A percentile compares a stretch with the other conserved stretches of the same genome.
phyloP scores from a whole-genome alignment of 2,329 filamentous ascomycete genomes.

The Aspergillus hiratsukae region DNA sequence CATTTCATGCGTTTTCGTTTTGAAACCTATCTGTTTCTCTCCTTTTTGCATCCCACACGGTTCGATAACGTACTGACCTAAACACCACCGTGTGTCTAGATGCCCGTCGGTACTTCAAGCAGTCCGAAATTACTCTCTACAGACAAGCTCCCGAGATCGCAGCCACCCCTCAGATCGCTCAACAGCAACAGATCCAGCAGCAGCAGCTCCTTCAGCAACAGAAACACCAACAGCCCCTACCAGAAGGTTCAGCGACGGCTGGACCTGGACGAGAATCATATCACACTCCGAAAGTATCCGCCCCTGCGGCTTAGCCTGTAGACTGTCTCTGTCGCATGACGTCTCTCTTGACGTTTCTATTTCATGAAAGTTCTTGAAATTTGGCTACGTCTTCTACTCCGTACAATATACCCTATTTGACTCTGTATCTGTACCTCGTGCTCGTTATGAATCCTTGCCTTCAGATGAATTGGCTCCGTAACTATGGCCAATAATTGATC shows the following conservation, averaged over 20 bases:
- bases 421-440: background rate
- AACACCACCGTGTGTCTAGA: conserved; percentile 50
- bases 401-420: background rate
- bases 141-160: conserved; percentile 60
- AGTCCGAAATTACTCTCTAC: conserved; percentile 96
- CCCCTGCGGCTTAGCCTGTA: conserved; percentile 22
- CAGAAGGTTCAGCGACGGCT: conserved; percentile 33
- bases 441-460: background rate
- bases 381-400: conserved; percentile 8
- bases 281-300: conserved; percentile 16
- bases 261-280: conserved; percentile 27
- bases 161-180: conserved; percentile 36
- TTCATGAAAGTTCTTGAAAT: conserved; percentile 4
- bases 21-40: background rate
- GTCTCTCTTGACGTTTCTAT: background rate
- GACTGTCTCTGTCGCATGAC: background rate
- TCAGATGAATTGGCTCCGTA: background rate
- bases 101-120: conserved; percentile 96
- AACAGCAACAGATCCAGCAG: conserved; percentile 38
- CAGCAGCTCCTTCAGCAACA: conserved; percentile 33
- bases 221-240: conserved; percentile 31
- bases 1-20: conserved; percentile 4
- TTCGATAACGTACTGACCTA: conserved; percentile 10
- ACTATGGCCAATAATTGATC: background rate
- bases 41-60: background rate